Evolutionary conservation across 2,329 filamentous ascomycete genomes (phyloP), one percentile per base, ranked within the genome.

Genomic region (Eutypa lata): DNA sequence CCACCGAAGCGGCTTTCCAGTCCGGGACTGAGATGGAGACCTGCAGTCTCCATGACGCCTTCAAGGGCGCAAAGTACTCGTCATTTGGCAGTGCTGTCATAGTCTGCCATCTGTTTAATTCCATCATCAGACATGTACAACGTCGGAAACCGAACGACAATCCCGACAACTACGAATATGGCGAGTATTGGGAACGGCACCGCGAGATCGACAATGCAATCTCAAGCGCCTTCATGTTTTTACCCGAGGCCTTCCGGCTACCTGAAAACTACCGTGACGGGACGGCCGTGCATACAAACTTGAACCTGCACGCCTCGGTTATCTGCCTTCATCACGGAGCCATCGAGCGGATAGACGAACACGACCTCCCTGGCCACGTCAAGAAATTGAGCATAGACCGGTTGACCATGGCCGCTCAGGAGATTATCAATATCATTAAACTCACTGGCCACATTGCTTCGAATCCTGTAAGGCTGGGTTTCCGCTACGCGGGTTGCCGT

Each of bases 291-390:
- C 92, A 96, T 66, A 78, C 87, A 48, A 96, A 96, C 58, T 87
- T 97, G 76, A 91, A 90, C 64, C 82, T 97, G 2, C 92, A 97
- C 64, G 91, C 91, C 1, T 88, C 90, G 1, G 83, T 89, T 8
- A 96, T 97, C 50, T 95, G 90, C 67, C 76, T 97, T 5, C 92
- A 97, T 65, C 90, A 95, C 69, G 89, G 90, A 1, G 91, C 92
- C 1, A 86, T 94, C 8, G 90, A 92, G 71, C 92, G 89, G 65
- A 88, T 88, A 1, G 87, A 91, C 51, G 87, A 86, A 63, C 79
- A 92, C 65, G 79, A 81, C 2, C 72, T 95, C 50, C 79, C 86
- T 0, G 74, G 79, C 1, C 77, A 79, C 28, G 79, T 94, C 26
- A 84, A 85, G 52, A 81, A 84, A 14, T 82, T 87, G 52, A 92